phyloP scores from a whole-genome alignment of 306 rosid genomes.

The Gynostemma pentaphyllum region DNA sequence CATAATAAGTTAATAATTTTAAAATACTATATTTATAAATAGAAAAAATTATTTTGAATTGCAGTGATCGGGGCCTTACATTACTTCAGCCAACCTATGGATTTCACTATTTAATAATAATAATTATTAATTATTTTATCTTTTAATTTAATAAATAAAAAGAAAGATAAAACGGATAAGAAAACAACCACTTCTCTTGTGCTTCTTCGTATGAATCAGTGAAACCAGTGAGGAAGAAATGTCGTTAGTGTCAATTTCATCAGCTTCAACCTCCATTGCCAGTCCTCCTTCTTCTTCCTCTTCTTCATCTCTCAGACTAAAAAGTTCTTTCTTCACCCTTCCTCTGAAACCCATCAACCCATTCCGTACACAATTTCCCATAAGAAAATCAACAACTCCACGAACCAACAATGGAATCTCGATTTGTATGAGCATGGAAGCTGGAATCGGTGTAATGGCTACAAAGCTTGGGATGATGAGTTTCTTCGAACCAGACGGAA shows the following conservation, averaged over 20 bases:
- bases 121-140: too few species aligned
- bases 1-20: too few species aligned
- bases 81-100: too few species aligned
- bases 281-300: background rate
- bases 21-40: too few species aligned
- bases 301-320: background rate
- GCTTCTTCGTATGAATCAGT: background rate
- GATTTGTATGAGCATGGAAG: slow-evolving; percentile 65
- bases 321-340: slow-evolving; percentile 15
- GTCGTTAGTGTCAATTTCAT: slow-evolving; percentile 16
- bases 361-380: slow-evolving; percentile 1
- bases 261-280: slow-evolving; percentile 9
- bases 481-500: slow-evolving; percentile 52
- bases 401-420: slow-evolving; percentile 2
- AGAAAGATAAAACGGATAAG: background rate
- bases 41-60: too few species aligned
- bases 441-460: slow-evolving; percentile 85
- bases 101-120: background rate
- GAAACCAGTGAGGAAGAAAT: slow-evolving; percentile 1
- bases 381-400: background rate
- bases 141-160: background rate
- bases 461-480: slow-evolving; percentile 97
- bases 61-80: too few species aligned
- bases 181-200: background rate
- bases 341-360: slow-evolving; percentile 12